Base-by-base conservation (phyloP, 2,329 filamentous ascomycete species). In the Aquanectria penicillioides region DNA sequence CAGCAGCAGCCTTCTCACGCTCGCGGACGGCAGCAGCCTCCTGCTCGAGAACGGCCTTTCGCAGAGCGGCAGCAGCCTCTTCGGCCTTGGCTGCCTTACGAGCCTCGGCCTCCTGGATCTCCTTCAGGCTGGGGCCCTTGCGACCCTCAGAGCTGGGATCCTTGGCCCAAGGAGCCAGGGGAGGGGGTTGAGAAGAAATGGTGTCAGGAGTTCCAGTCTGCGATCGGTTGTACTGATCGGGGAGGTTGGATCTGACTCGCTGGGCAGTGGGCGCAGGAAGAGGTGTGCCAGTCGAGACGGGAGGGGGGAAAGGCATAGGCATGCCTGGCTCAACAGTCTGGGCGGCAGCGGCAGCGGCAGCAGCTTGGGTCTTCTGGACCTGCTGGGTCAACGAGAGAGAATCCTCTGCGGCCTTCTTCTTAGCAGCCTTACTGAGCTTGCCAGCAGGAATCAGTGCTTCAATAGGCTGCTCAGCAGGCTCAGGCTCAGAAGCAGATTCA, bases 81-180 rank as follows among this genome's bases (percentile, higher is more conserved):
- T 98, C 94, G 11, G 87, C 89, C 77, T 96, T 92, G 48, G 94
- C 94, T 10, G 94, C 94, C 74, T 95, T 96, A 71, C 91, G 92
- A 29, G 94, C 94, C 75, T 99, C 95, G 5, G 92, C 90, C 75
- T 97, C 94, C 75, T 99, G 95, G 20, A 99, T 99, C 73, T 99
- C 94, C 78, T 93, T 97, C 62, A 99, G 81, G 59, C 94, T 97
- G 2, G 94, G 95, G 0, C 93, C 94, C 75, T 92, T 96, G 34
- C 92, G 87, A 20, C 84, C 79, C 59, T 87, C 83, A 5, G 82
- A 78, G 44, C 91, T 89, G 3, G 86, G 85, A 64, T 98, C 93
- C 74, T 95, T 95, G 5, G 95, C 95, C 95, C 95, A 99, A 0
- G 95, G 95, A 1, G 95, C 95, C 65, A 97, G 80, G 0, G 94